These are phyloP conservation scores for Deuterostichococcus epilithicus DNA, from an alignment of 139 green algal species.

Conservation along the genomic window DNA sequence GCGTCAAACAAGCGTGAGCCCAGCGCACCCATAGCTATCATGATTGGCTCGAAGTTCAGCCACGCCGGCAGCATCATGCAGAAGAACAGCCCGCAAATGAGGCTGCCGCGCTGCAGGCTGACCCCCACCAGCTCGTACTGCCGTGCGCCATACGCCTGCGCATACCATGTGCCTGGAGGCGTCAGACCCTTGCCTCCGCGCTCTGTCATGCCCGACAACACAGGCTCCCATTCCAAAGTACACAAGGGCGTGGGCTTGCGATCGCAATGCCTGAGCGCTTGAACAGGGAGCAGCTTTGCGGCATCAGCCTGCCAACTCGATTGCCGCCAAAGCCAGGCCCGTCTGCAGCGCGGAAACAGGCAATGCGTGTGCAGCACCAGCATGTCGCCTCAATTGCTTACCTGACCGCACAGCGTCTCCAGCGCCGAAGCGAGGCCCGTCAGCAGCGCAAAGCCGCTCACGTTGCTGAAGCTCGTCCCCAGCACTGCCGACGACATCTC, in stretches of 20 bases:
- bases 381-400: background rate
- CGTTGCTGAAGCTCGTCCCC: slow-evolving; percentile 56
- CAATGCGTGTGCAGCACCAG: too few species aligned
- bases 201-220: too few species aligned
- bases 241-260: too few species aligned
- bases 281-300: too few species aligned
- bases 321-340: too few species aligned
- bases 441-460: slow-evolving; percentile 50
- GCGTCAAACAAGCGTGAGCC: background rate
- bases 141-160: slow-evolving; percentile 42
- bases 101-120: slow-evolving; percentile 52
- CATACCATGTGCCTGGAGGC: too few species aligned
- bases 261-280: too few species aligned
- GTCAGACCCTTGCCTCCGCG: too few species aligned
- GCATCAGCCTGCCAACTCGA: too few species aligned
- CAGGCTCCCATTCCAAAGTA: too few species aligned
- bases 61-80: slow-evolving; percentile 40
- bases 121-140: slow-evolving; percentile 54
- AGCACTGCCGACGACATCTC: slow-evolving; percentile 39
- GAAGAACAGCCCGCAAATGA: slow-evolving; percentile 43
- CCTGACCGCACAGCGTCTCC: slow-evolving; percentile 70
- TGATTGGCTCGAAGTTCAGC: slow-evolving; percentile 29
- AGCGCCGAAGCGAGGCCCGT: slow-evolving; percentile 47
- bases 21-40: slow-evolving; percentile 27
- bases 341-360: too few species aligned